Conservation (phyloP, 768 basidiomycete genomes). For the Collybia sp. region DNA sequence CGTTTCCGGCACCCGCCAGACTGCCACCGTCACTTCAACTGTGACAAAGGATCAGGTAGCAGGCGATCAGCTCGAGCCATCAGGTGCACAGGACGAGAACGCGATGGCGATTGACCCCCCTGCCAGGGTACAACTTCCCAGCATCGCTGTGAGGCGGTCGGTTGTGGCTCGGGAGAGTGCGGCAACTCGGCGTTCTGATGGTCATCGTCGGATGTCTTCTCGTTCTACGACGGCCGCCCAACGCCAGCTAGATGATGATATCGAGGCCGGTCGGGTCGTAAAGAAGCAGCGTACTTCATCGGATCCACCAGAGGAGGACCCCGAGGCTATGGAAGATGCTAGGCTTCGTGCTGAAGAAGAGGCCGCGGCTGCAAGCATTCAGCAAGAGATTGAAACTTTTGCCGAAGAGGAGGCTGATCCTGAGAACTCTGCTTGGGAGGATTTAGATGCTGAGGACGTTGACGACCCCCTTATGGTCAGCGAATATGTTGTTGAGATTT, state of each 20-base stretch:
- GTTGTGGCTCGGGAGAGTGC: conserved; percentile 26
- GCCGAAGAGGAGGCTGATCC: conserved; percentile 62
- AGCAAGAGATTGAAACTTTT: conserved; percentile 46
- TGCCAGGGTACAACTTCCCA: conserved; percentile 25
- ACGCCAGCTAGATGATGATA: conserved; percentile 40
- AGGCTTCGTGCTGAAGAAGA: conserved; percentile 41
- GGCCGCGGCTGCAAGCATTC: conserved; percentile 34
- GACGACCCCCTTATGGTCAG: conserved; percentile 97
- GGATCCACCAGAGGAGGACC: conserved; percentile 52
- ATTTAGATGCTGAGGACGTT: conserved; percentile 87
- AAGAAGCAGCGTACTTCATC: conserved; percentile 76
- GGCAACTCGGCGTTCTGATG: conserved; percentile 13
- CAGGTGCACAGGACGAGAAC: conserved; percentile 37
- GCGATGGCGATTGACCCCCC: conserved; percentile 50
- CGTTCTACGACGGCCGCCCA: conserved; percentile 14
- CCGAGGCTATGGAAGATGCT: conserved; percentile 24
- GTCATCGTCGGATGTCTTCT: conserved; percentile 19
- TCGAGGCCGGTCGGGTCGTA: conserved; percentile 52
- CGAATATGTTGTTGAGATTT: conserved; percentile 94
- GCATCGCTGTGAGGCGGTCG: conserved; percentile 35
- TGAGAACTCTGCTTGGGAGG: conserved; percentile 72
- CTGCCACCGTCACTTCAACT: conserved; percentile 20
- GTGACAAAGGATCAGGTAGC: conserved; percentile 14
- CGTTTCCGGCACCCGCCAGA: conserved; percentile 41
- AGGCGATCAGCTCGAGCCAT: conserved; percentile 23